Evolutionary conservation across 2,329 filamentous ascomycete species (phyloP).

Genomic region (Pyricularia pennisetigena): DNA sequence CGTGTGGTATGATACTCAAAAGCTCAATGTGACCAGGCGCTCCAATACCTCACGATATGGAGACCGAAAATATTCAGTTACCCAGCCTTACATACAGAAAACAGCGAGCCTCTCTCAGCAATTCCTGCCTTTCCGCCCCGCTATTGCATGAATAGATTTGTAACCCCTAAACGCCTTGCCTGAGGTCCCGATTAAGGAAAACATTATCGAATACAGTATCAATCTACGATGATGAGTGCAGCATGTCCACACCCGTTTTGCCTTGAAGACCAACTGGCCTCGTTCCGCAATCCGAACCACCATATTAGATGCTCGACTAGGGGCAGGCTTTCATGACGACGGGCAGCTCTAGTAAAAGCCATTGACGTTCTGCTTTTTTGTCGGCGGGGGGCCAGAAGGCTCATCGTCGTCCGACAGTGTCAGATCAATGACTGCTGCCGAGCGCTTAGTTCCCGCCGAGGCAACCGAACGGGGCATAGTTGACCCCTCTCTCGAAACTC

Average conservation of each 20-base stretch:
- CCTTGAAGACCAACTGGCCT: neutral
- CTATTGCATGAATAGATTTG: neutral
- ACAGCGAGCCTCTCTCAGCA: neutral
- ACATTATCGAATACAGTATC: neutral
- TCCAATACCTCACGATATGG: neutral
- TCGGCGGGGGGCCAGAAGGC: constrained; percentile 27
- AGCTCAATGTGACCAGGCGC: neutral
- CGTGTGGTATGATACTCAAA: neutral
- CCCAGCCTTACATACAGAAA: neutral
- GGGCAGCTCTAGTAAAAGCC: constrained; percentile 3
- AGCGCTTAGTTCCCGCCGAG: constrained; percentile 32
- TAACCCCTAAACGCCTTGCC: neutral
- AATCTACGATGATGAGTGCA: neutral
- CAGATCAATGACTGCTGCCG: constrained; percentile 46
- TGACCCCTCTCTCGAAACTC: constrained; percentile 26
- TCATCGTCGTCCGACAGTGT: constrained; percentile 48
- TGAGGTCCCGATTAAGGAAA: neutral
- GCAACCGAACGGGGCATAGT: constrained; percentile 23
- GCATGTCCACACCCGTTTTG: neutral
- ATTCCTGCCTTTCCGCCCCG: neutral
- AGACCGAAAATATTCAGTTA: neutral
- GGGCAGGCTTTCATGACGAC: neutral
- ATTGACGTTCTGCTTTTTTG: constrained; percentile 33
- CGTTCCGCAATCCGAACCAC: neutral
- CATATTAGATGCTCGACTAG: neutral